Base-by-base conservation (phyloP, 768 basidiomycete species). In the Tricholomella constricta region DNA sequence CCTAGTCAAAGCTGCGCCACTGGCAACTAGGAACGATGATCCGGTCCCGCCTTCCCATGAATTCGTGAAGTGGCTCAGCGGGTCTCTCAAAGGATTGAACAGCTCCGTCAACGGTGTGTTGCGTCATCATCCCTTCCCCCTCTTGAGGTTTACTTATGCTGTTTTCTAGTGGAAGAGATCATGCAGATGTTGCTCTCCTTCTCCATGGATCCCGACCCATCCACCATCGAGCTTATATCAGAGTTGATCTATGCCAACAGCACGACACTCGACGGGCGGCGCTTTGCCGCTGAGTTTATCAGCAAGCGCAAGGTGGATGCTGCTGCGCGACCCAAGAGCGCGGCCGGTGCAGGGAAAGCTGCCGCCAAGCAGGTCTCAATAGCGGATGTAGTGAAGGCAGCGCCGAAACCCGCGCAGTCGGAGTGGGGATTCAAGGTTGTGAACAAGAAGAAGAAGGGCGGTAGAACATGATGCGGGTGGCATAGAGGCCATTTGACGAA, bases 231-330 rank as follows among this genome's bases (percentile, higher is more conserved):
- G 71, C 87, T 97, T 65, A 98, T 99, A 59, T 90, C 91, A 20
- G 97, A 98, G 67, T 79, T 90, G 37, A 94, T 98, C 55, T 99
- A 98, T 65, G 86, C 89, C 48, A 94, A 90, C 65, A 96, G 93
- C 59, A 91, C 94, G 19, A 98, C 91, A 2, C 82, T 99, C 45
- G 94, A 98, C 64, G 97, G 97, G 5, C 81, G 95, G 45, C 84
- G 96, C 32, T 99, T 98, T 65, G 95, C 97, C 3, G 80, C 90
- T 11, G 95, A 98, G 59, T 99, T 92, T 63, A 83, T 94, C 47
- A 82, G 78, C 56, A 91, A 83, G 65, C 88, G 97, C 46, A 95
- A 94, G 72, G 81, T 80, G 17, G 96, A 98, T 66, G 88, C 85
- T 1, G 75, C 75, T 12, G 62, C 78, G 19, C 72, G 80, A 44